Base-by-base conservation (phyloP, 176 grass and related monocot genomes). In the Stipa capillata region DNA sequence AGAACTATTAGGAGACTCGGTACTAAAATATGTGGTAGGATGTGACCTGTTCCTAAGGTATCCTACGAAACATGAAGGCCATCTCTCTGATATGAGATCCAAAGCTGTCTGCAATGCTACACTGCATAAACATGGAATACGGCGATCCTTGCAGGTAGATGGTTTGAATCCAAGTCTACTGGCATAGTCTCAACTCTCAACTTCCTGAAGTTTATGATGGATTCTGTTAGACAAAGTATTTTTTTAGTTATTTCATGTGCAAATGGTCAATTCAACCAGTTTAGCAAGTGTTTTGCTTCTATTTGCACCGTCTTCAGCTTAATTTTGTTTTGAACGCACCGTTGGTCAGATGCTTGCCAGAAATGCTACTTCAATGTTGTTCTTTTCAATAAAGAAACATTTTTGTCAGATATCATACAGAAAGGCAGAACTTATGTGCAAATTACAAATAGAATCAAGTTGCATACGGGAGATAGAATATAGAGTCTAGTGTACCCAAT, bases 1-100 rank as follows among this genome's bases (percentile, higher is more conserved):
- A 21, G 94, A 97, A 72, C 59, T 97, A 55, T 84, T 97, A 75
- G 91, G 94, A 28, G 94, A 97, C 73, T 97, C 94, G 3, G 87
- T 97, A 55, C 77, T 94, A 57, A 94, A 97, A 82, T 97, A 97
- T 86, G 87, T 86, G 56, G 61, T 97, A 61, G 91, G 89, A 70
- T 92, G 89, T 81, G 79, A 82, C 41, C 60, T 94, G 60, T 97
- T 92, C 80, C 65, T 94, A 33, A 94, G 91, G 80, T 87, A 91
- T 76, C 91, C 87, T 31, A 77, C 85, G 79, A 90, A 92, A 71
- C 87, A 97, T 75, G 94, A 97, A 87, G 94, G 91, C 6, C 89
- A 97, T 42, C 84, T 97, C 65, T 84, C 94, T 82, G 86, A 82
- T 74, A 72, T 66, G 69, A 90, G 94, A 79, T 86, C 79, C 34